Evolutionary conservation across 2,329 filamentous ascomycete species (phyloP), one percentile per base, ranked within the genome.

Genomic region (Gaeumannomyces sp.): DNA sequence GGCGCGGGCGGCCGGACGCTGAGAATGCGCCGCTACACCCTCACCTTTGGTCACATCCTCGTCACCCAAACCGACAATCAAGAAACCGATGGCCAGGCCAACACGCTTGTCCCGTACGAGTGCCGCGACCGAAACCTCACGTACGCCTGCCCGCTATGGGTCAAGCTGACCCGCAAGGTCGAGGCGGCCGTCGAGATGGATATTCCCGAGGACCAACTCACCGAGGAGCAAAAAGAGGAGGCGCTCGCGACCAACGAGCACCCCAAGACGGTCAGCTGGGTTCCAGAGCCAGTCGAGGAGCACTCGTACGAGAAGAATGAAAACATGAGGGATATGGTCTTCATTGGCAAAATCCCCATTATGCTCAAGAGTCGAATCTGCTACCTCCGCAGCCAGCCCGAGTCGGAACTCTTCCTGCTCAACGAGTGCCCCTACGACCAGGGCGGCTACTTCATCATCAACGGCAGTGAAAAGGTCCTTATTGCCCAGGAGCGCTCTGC

Each of bases 401-500:
- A 98, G 69, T 89, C 95, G 64, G 89, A 91, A 62, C 83, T 99
- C 1, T 98, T 96, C 75, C 84, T 91, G 60, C 89, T 96, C 76
- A 97, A 97, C 74, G 95, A 99, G 78, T 99, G 95, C 70, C 95
- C 95, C 0, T 99, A 97, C 76, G 95, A 99, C 73, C 95, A 97
- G 74, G 95, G 95, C 70, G 95, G 95, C 69, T 99, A 99, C 78
- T 99, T 99, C 74, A 92, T 99, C 72, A 99, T 99, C 83, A 99
- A 99, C 79, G 95, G 95, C 59, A 96, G 92, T 77, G 95, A 99
- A 75, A 99, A 99, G 83, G 95, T 99, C 28, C 80, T 99, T 70
- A 99, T 99, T 72, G 95, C 95, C 1, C 95, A 99, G 76, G 95
- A 99, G 78, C 90, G 95, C 68, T 97, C 93, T 74, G 95, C 95